Conservation (phyloP, 148 eudicot species). For the Mesembryanthemum crystallinum region DNA sequence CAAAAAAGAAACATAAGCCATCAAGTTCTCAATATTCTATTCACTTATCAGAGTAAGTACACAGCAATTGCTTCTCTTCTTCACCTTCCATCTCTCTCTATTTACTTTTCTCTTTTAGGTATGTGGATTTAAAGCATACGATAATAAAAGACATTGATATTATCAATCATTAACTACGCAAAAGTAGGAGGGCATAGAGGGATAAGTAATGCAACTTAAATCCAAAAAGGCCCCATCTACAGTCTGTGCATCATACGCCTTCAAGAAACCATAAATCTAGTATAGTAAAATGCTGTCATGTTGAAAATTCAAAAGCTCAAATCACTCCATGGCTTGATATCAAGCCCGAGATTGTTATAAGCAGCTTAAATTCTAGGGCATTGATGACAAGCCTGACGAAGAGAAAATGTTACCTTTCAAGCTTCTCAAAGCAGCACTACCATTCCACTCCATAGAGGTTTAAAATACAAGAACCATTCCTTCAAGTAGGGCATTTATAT, state of each 20-base stretch:
- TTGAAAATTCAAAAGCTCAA: not conserved
- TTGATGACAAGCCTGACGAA: not conserved
- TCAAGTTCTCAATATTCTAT: not conserved
- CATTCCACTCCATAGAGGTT: conserved; percentile 57
- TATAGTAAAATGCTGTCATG: not conserved
- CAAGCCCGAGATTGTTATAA: not conserved
- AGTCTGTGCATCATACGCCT: not conserved
- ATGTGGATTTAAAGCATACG: not conserved
- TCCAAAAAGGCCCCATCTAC: too few species aligned
- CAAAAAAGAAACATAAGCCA: conserved; percentile 20
- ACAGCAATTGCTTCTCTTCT: not conserved
- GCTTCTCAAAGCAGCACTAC: conserved; percentile 41
- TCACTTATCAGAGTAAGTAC: not conserved
- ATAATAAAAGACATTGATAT: not conserved
- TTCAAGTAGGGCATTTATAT: conserved; percentile 5
- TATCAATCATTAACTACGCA: not conserved
- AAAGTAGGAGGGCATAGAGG: not conserved
- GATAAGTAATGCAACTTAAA: not conserved
- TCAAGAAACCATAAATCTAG: not conserved
- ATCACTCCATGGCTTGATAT: not conserved
- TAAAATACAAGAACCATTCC: not conserved
- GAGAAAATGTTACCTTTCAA: conserved; percentile 42
- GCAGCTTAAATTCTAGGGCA: not conserved
- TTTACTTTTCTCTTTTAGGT: too few species aligned
- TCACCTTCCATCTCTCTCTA: not conserved